These are phyloP conservation scores for Boehmeria nivea DNA, from an alignment of 306 rosid species.

Conservation along the genomic window DNA sequence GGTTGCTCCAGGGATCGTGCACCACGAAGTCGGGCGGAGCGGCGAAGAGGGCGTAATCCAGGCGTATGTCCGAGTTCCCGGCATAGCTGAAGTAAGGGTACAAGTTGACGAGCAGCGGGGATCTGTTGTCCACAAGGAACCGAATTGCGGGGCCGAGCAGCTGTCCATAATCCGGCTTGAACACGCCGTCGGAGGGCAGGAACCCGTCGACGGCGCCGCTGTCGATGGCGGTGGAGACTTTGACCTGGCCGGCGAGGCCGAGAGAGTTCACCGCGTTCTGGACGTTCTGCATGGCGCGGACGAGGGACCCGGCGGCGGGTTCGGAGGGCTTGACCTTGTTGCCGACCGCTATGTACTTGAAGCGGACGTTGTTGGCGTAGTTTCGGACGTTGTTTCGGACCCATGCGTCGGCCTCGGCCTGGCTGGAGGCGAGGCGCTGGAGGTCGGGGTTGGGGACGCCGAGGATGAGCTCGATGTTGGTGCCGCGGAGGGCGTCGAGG, in stretches of 20 bases:
- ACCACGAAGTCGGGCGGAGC: conserved; percentile 4
- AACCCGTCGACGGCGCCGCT: neutral
- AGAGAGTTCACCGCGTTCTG: neutral
- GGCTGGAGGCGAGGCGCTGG: conserved; percentile 7
- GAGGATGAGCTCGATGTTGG: conserved; percentile 31
- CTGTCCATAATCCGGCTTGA: neutral
- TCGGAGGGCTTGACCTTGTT: neutral
- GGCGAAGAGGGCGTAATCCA: conserved; percentile 21
- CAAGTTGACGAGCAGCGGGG: conserved; percentile 22
- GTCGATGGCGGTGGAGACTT: conserved; percentile 20
- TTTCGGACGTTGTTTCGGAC: conserved; percentile 13
- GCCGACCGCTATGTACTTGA: neutral
- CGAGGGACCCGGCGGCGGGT: neutral
- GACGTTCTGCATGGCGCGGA: conserved; percentile 14
- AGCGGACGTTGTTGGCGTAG: neutral
- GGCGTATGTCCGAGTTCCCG: neutral
- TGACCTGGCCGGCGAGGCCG: conserved; percentile 1
- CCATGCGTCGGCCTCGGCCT: conserved; percentile 1
- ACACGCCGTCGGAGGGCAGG: conserved; percentile 14
- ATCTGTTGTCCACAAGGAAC: neutral
- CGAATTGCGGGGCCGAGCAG: conserved; percentile 3
- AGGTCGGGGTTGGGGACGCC: conserved; percentile 14
- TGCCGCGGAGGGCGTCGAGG: conserved; percentile 44
- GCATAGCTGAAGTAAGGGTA: conserved; percentile 16
- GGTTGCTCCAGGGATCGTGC: neutral